phyloP scores from a whole-genome alignment of 768 basidiomycete species.

The Boletus huronensis region DNA sequence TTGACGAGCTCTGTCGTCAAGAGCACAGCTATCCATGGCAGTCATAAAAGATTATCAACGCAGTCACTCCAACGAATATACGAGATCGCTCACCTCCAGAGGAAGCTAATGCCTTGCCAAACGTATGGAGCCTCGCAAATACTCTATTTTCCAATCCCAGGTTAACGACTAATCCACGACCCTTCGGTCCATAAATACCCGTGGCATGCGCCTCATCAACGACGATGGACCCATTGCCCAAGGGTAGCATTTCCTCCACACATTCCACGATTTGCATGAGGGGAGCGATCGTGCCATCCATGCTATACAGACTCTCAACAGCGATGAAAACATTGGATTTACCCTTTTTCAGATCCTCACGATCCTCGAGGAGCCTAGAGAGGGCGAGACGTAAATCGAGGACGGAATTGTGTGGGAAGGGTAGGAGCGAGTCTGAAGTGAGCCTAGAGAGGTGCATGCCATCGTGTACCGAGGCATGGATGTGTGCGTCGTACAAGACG shows the following conservation, averaged over 20 bases:
- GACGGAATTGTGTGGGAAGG: slow-evolving; percentile 76
- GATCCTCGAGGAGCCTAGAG: slow-evolving; percentile 35
- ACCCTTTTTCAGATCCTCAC: slow-evolving; percentile 37
- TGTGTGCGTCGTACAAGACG: slow-evolving; percentile 79
- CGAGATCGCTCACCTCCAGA: slow-evolving; percentile 66
- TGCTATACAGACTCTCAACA: slow-evolving; percentile 88
- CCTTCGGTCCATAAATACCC: slow-evolving; percentile 79
- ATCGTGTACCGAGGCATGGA: slow-evolving; percentile 91
- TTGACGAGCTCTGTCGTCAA: slow-evolving; percentile 69
- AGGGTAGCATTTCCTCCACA: slow-evolving; percentile 59
- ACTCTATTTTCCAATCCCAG: slow-evolving; percentile 71
- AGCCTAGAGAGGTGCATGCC: slow-evolving; percentile 71
- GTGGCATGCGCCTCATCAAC: slow-evolving; percentile 96
- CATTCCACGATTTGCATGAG: slow-evolving; percentile 60
- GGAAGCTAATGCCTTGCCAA: slow-evolving; percentile 86
- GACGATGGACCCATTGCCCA: slow-evolving; percentile 65
- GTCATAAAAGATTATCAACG: not conserved
- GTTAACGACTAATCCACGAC: slow-evolving; percentile 68
- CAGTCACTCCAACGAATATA: not conserved
- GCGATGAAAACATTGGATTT: slow-evolving; percentile 66
- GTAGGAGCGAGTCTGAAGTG: slow-evolving; percentile 31
- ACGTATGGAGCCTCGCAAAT: slow-evolving; percentile 80
- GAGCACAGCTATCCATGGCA: slow-evolving; percentile 56
- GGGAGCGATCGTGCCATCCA: slow-evolving; percentile 93
- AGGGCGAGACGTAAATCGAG: slow-evolving; percentile 46